Base-by-base conservation (phyloP, 495 filamentous ascomycete species). In the Xylaria curta region DNA sequence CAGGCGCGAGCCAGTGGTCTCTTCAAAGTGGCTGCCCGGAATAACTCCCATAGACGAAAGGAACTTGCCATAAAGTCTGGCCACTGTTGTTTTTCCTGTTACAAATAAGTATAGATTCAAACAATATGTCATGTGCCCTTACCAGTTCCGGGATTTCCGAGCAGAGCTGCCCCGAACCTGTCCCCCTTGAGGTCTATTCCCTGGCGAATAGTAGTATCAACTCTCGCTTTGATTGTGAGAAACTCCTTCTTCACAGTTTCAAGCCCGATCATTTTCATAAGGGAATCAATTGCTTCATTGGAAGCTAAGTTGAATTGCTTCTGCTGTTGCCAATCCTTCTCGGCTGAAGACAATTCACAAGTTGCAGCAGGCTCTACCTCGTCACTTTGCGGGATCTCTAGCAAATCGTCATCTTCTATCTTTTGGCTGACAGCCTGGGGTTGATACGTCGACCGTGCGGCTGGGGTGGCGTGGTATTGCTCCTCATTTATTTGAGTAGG, bases 61-160 rank as follows among this genome's bases (percentile, higher is more conserved):
- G 68, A 94, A 90, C 54, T 89, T 86, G 7, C 89, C 92, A 70
- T 95, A 97, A 0, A 92, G 78, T 7, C 92, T 85, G n/a, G 93
- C 92, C 17, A 95, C 89, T 0, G 93, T 95, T 0, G 93, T 95
- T 82, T 95, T 97, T 1, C 91, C 91, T 91, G 64, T 24, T n/a
- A 3, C 59, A 0, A 38, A 44, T 80, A 72, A 78, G 73, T 21
- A 33, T 36, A 61, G 17, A 54, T n/a, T 62, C n/a, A 61, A 33
- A 26, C 59, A 21, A 49, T 28, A 38, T 28, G 19, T 10, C 38
- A 62, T 53, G 33, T 42, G 38, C 2, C 68, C 80, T 66, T 81
- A 89, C 92, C 93, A 65, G 92, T 95, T 10, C 93, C 93, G 0
- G 93, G 93, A 79, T 95, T 97, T 0, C 93, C 93, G 0, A 94